Evolutionary conservation across 1,284 basidiomycete species (phyloP).

Genomic region (Mixia osmundae): DNA sequence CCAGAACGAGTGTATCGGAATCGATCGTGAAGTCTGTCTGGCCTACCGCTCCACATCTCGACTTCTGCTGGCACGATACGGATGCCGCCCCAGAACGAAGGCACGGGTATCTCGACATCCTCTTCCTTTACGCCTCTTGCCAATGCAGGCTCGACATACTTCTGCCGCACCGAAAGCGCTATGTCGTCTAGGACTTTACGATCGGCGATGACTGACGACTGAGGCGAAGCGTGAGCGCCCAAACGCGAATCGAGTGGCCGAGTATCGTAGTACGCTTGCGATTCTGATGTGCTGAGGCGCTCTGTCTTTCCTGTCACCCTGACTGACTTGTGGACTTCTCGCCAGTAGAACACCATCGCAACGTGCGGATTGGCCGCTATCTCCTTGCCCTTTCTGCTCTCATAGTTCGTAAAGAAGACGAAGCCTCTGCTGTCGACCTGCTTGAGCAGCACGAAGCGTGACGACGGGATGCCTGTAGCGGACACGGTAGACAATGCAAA

Average conservation of each 20-base stretch:
- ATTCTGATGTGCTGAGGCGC: conserved; percentile 43
- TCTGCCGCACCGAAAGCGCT: no score
- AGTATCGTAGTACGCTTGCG: conserved; percentile 57
- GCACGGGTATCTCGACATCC: no score
- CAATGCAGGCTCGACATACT: no score
- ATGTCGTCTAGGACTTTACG: no score
- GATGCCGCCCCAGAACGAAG: no score
- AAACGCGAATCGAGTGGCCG: conserved; percentile 63
- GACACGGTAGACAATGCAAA: conserved; percentile 66
- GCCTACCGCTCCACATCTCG: no score
- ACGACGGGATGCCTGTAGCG: conserved; percentile 51
- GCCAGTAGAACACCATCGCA: conserved; percentile 76
- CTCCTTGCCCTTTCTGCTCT: conserved; percentile 69
- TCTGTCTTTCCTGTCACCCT: conserved; percentile 68
- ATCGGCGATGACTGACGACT: no score
- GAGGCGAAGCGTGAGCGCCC: conserved; percentile 80
- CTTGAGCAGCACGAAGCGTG: conserved; percentile 66
- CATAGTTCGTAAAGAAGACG: conserved; percentile 91
- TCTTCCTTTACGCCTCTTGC: no score
- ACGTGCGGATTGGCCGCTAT: conserved; percentile 51
- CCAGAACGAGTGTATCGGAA: no score
- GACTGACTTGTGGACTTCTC: conserved; percentile 54
- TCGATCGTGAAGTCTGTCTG: no score
- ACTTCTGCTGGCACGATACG: no score
- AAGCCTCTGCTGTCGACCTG: conserved; percentile 65